Evolutionary conservation across 148 eudicot species (phyloP).

Genomic region (Cornus suecica): DNA sequence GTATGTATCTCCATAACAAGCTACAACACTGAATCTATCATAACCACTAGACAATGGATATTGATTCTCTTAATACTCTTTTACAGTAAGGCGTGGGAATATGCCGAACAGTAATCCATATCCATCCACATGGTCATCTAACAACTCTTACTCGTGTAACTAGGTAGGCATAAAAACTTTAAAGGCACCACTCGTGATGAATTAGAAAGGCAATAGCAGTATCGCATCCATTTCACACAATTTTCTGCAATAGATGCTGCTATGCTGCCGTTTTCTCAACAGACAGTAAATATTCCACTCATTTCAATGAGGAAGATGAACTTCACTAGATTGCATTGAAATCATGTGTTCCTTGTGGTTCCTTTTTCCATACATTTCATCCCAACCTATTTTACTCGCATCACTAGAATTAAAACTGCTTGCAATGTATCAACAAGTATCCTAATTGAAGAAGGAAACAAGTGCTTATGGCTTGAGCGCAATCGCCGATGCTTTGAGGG

Average conservation of each 20-base stretch:
- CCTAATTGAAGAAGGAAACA: no score
- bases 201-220: neutral
- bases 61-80: no score
- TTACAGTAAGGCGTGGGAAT: no score
- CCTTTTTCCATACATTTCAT: neutral
- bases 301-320: neutral
- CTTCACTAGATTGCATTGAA: neutral
- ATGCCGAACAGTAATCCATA: no score
- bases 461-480: no score
- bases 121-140: no score
- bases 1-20: neutral
- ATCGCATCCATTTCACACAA: neutral
- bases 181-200: neutral
- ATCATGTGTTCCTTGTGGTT: neutral
- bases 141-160: no score
- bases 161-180: neutral
- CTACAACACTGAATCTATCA: neutral
- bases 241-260: neutral
- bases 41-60: no score
- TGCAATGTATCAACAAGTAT: neutral
- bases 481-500: no score
- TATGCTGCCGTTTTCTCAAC: neutral
- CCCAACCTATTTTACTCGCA: neutral
- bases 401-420: neutral
- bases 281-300: neutral